A percentile compares a stretch with the other conserved stretches of the same genome.
Conservation (phyloP, 1,139 yeast species). For the Suhomyces panamericanus region DNA sequence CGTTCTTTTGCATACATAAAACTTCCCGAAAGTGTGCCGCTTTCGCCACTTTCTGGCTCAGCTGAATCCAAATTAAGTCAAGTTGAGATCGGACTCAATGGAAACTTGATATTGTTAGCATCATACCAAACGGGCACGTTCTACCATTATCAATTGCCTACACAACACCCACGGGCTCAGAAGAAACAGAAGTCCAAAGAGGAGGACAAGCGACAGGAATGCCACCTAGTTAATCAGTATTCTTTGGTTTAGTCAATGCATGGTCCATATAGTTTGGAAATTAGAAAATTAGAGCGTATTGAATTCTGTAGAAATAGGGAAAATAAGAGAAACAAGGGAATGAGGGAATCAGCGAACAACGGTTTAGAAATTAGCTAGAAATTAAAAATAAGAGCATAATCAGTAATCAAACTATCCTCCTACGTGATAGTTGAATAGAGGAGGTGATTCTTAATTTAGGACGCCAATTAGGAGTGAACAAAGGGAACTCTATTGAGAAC, state of each 20-base stretch:
- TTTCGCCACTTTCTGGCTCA: slow-evolving; percentile 12
- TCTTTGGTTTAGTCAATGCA: slow-evolving; percentile 14
- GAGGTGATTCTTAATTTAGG: too few relatives aligned
- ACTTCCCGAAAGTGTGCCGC: slow-evolving; percentile 34
- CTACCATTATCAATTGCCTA: slow-evolving; percentile 42
- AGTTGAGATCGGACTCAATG: slow-evolving; percentile 44
- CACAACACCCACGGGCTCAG: slow-evolving; percentile 1
- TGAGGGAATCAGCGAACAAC: too few relatives aligned
- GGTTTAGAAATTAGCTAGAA: too few relatives aligned
- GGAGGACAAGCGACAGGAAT: slow-evolving; percentile 31
- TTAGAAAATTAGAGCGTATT: too few relatives aligned
- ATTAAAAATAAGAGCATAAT: too few relatives aligned
- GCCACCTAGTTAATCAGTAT: slow-evolving; percentile 31
- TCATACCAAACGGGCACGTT: slow-evolving; percentile 42
- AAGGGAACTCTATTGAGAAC: not conserved
- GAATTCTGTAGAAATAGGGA: too few relatives aligned
- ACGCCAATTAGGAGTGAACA: not conserved
- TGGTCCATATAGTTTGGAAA: too few relatives aligned
- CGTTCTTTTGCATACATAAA: slow-evolving; percentile 46
- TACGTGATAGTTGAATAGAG: too few relatives aligned
- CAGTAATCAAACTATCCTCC: too few relatives aligned
- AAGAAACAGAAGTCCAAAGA: slow-evolving; percentile 10
- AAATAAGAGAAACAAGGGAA: too few relatives aligned
- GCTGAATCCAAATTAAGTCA: slow-evolving; percentile 12
- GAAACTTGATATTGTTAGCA: slow-evolving; percentile 36